Base-by-base conservation (phyloP, 192 early-diverging fungal species). In the Martensiomyces pterosporus region DNA sequence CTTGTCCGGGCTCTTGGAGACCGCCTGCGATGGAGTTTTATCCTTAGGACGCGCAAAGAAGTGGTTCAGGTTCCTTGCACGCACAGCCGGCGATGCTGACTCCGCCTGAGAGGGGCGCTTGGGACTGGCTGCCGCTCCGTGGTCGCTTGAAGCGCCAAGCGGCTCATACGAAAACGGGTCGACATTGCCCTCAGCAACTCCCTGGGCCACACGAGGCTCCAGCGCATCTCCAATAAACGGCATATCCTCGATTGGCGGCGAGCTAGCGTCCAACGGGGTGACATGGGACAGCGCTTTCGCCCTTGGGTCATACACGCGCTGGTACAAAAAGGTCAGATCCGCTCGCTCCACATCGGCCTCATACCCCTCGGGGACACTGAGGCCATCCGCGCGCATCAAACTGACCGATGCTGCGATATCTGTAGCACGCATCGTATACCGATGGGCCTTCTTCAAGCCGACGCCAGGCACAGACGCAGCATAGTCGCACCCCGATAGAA, bases 401-500 rank as follows among this genome's bases (percentile, higher is more conserved):
- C 66, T 56, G 2, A 67, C 43, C 0, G 64, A 71, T 18, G 39
- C 83, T 27, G 76, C 79, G 9, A 99, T 44, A 0, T 87, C 91
- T 21, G 92, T 76, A 0, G 92, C 51, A 3, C 52, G 53, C 29
- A 52, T 26, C 13, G 80, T 50, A 25, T 60, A 58, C 9, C 72
- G 47, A 18, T 84, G 65, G 0, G 95, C 93, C 32, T 74, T 90
- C 55, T 87, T 91, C 16, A 99, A 60, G 0, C 94, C 97, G 32
- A 99, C 80, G 2, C 93, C 88, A 2, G 83, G 79, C 9, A 92
- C 68, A 0, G 86, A 91, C 0, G 85, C 80, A 14, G 93, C 59
- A 53, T 99, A 99, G 51, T 99, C 97, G 60, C 97, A 99, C n/a
- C 97, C 97, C 0, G 88, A 83, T n/a, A 99, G 44, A 24, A 99